phyloP scores from a whole-genome alignment of 1,284 basidiomycete species.

The Coriolopsis trogii region DNA sequence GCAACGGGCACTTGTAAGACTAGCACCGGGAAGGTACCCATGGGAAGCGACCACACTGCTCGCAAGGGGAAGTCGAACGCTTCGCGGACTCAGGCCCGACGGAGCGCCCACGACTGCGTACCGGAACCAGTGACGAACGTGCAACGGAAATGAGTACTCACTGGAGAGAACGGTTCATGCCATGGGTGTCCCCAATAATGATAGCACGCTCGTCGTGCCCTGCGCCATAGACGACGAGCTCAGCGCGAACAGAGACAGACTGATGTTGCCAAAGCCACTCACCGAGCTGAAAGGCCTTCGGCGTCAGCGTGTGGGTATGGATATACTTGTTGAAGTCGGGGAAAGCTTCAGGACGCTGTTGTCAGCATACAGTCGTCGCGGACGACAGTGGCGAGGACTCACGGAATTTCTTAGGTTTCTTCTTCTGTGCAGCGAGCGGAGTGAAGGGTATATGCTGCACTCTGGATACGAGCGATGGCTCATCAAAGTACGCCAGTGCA shows the following conservation, averaged over 20 bases:
- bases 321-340: conserved; percentile 63
- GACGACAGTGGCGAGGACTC: conserved; percentile 2
- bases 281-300: conserved; percentile 58
- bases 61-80: background rate
- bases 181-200: conserved; percentile 86
- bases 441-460: conserved; percentile 13
- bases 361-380: background rate
- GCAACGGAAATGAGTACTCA: conserved; percentile 49
- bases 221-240: conserved; percentile 38
- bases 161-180: conserved; percentile 71
- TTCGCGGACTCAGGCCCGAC: conserved; percentile 3
- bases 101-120: conserved; percentile 3
- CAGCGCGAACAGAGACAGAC: background rate
- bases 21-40: conserved; percentile 3
- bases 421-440: conserved; percentile 15
- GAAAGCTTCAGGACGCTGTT: conserved; percentile 31
- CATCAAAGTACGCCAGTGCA: conserved; percentile 32
- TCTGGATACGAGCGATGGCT: conserved; percentile 26
- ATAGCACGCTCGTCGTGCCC: conserved; percentile 60
- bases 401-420: conserved; percentile 22
- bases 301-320: conserved; percentile 43
- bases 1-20: background rate
- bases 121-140: conserved; percentile 6
- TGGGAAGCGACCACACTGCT: background rate
- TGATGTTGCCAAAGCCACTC: conserved; percentile 1